Conservation (phyloP, 2,329 filamentous ascomycete genomes). For the Ramichloridium luteum region DNA sequence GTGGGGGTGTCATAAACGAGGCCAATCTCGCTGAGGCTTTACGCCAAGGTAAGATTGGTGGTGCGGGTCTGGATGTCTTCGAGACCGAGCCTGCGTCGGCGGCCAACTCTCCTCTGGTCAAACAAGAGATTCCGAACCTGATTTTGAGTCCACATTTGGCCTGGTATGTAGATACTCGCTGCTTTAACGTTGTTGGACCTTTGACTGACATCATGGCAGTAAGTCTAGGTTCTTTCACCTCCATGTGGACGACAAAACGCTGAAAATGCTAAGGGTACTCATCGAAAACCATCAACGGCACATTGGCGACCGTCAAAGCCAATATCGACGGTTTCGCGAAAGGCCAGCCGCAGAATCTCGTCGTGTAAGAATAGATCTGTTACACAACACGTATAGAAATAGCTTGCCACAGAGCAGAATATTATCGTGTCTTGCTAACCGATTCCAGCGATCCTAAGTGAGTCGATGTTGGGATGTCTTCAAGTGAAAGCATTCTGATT, state of each 20-base stretch:
- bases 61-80: slow-evolving; percentile 41
- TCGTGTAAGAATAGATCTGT: slow-evolving; percentile 14
- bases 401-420: no score
- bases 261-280: slow-evolving; percentile 27
- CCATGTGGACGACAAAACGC: no score
- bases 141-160: slow-evolving; percentile 42
- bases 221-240: no score
- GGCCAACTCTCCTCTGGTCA: slow-evolving; percentile 33
- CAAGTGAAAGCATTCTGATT: no score
- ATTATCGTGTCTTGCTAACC: no score
- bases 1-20: slow-evolving; percentile 42
- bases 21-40: slow-evolving; percentile 34
- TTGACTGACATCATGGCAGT: no score
- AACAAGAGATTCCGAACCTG: slow-evolving; percentile 36
- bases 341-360: slow-evolving; percentile 29
- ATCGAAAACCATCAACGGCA: slow-evolving; percentile 35
- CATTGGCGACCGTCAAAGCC: slow-evolving; percentile 32
- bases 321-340: slow-evolving; percentile 37
- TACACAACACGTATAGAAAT: no score
- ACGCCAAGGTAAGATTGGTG: slow-evolving; percentile 33
- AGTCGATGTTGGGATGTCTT: no score
- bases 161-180: slow-evolving; percentile 36
- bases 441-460: no score
- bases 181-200: no score
- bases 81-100: slow-evolving; percentile 34